Conservation (phyloP, 305 asterid species). For the Petunia hybrid region DNA sequence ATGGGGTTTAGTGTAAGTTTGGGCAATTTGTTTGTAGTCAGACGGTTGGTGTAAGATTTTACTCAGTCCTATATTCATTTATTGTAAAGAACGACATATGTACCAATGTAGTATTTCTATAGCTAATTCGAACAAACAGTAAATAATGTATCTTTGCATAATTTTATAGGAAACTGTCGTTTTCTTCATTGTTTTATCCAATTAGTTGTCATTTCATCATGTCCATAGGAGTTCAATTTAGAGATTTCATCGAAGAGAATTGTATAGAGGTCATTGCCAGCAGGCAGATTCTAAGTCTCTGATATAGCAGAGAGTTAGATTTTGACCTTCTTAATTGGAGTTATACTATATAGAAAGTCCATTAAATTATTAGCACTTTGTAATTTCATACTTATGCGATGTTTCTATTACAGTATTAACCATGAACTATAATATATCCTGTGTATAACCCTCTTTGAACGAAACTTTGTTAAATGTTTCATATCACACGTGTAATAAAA, state of each 20-base stretch:
- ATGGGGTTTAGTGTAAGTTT: not conserved
- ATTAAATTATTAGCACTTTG: no score
- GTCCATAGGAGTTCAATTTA: not conserved
- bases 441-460: no score
- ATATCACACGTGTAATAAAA: no score
- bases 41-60: slow-evolving; percentile 21
- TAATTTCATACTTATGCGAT: no score
- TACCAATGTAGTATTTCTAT: not conserved
- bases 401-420: no score
- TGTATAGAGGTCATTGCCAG: not conserved
- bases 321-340: not conserved
- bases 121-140: not conserved
- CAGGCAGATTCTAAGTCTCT: not conserved
- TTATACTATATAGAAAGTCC: no score
- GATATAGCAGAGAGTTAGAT: no score
- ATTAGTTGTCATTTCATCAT: slow-evolving; percentile 15
- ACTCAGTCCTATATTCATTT: slow-evolving; percentile 2
- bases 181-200: slow-evolving; percentile 12
- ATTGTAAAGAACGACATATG: not conserved
- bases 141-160: not conserved
- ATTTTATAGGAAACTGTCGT: not conserved
- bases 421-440: no score
- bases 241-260: not conserved
- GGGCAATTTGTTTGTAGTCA: slow-evolving; percentile 14
- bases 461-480: no score